Conservation (phyloP, 1,284 basidiomycete species). For the Boletus semigastroideus region DNA sequence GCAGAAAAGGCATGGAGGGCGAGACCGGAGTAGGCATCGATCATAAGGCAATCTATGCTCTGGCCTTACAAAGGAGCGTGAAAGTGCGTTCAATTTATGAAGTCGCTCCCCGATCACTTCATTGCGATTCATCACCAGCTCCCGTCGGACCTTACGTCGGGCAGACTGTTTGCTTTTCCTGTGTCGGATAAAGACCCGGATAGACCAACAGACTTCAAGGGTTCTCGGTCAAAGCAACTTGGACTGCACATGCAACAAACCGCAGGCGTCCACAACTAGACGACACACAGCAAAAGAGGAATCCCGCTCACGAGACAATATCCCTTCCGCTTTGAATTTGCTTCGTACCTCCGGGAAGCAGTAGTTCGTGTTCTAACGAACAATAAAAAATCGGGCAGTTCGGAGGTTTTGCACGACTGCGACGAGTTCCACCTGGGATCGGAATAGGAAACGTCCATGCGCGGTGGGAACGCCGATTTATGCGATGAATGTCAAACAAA, state of each 20-base stretch:
- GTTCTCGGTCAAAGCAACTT: slow-evolving; percentile 6
- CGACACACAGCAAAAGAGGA: too few relatives aligned
- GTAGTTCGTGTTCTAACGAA: too few relatives aligned
- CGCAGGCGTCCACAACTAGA: too few relatives aligned
- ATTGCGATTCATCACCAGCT: not conserved
- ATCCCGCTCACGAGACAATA: too few relatives aligned
- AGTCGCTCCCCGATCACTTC: not conserved
- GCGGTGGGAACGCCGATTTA: too few relatives aligned
- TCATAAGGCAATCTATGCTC: slow-evolving; percentile 13
- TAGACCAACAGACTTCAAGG: slow-evolving; percentile 14
- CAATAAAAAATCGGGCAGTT: too few relatives aligned
- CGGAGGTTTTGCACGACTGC: too few relatives aligned
- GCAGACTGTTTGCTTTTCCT: slow-evolving; percentile 20
- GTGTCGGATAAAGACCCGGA: slow-evolving; percentile 3
- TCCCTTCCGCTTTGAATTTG: too few relatives aligned
- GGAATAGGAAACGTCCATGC: too few relatives aligned
- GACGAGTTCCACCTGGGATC: too few relatives aligned
- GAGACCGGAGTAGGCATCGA: slow-evolving; percentile 14
- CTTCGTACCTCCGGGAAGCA: too few relatives aligned
- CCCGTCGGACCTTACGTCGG: not conserved
- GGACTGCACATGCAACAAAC: not conserved
- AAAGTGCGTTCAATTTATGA: slow-evolving; percentile 9
- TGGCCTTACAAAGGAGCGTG: slow-evolving; percentile 22
- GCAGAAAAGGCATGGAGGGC: slow-evolving; percentile 8
- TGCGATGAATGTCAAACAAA: too few relatives aligned